Base-by-base conservation (phyloP, 345 rosid species). In the Sisymbrium altissimum region DNA sequence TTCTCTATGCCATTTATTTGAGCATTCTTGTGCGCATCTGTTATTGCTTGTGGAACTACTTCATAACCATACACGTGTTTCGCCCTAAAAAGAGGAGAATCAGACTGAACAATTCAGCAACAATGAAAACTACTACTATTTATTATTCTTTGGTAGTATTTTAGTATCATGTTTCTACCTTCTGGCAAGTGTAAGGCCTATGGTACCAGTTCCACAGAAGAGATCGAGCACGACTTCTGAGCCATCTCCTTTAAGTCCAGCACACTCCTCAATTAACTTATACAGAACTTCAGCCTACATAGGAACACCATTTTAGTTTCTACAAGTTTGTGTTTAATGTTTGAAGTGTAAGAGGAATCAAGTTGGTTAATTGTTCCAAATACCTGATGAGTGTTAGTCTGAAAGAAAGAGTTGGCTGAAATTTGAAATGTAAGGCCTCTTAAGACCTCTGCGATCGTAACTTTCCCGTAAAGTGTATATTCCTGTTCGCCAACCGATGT, bases 321-420 rank as follows among this genome's bases (percentile, higher is more conserved):
- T 7, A 15, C 38, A 35, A 35, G 53, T 45, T 6, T 13, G 3
- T 35, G 58, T 15, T 41, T 36, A 35, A 45, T 18, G 32, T 56
- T 64, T 70, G 32, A 4, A 3, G 15, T 45, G 33, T 38, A 17
- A 13, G 55, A 46, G 21, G 48, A 54, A 15, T 27, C 39, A 55
- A 27, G 54, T 64, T 54, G n/a, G n/a, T n/a, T n/a, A n/a, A n/a
- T n/a, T 21, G 45, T 29, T 27, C 15, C 3, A 39, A 36, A 14
- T 83, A 89, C 98, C 96, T 94, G 98, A 73, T 12, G 75, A 66
- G 98, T 85, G 79, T 94, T 94, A 66, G 97, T 94, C 73, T 94
- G 97, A 78, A 94, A 94, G 74, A 94, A 94, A 14, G 98, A 94
- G 79, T 91, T 94, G 81, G 98, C 97, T 5, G 98, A 94, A 66